These are phyloP conservation scores for Lactifluus rugatus DNA, from an alignment of 768 basidiomycete species.

Conservation along the genomic window DNA sequence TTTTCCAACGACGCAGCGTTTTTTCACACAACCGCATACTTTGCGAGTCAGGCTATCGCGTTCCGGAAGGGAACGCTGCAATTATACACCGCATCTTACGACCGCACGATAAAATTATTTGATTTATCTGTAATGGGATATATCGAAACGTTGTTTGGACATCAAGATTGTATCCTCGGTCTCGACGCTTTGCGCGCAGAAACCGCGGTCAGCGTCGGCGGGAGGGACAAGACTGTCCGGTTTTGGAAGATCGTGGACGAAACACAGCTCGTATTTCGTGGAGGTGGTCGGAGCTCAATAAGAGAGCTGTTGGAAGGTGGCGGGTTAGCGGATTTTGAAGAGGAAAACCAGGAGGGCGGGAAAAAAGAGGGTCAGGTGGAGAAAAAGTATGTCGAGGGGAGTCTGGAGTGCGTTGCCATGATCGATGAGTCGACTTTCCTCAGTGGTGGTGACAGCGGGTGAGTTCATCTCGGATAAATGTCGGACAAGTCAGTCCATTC, in stretches of 20 bases:
- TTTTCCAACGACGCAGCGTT: constrained; percentile 33
- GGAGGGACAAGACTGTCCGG: constrained; percentile 81
- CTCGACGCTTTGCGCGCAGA: constrained; percentile 79
- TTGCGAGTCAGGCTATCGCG: constrained; percentile 41
- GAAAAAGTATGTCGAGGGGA: constrained; percentile 71
- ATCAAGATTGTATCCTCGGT: constrained; percentile 78
- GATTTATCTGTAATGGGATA: constrained; percentile 79
- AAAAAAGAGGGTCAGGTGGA: constrained; percentile 30
- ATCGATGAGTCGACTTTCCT: constrained; percentile 90
- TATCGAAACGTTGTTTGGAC: constrained; percentile 94
- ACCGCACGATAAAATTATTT: constrained; percentile 86
- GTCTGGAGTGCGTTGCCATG: constrained; percentile 88
- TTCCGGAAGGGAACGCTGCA: constrained; percentile 73
- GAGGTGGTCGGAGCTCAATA: constrained; percentile 78
- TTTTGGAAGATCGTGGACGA: constrained; percentile 98
- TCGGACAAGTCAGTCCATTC: neutral
- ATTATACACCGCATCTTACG: constrained; percentile 69
- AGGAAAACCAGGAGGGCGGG: constrained; percentile 31
- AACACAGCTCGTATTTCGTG: constrained; percentile 90
- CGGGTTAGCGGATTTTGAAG: constrained; percentile 49
- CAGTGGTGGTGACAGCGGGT: constrained; percentile 96
- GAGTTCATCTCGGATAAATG: constrained; percentile 27
- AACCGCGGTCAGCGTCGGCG: constrained; percentile 79
- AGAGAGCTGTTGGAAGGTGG: constrained; percentile 76
- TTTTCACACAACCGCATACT: constrained; percentile 10